phyloP scores from a whole-genome alignment of 257 asterid genomes.

The Penstemon barbatus region DNA sequence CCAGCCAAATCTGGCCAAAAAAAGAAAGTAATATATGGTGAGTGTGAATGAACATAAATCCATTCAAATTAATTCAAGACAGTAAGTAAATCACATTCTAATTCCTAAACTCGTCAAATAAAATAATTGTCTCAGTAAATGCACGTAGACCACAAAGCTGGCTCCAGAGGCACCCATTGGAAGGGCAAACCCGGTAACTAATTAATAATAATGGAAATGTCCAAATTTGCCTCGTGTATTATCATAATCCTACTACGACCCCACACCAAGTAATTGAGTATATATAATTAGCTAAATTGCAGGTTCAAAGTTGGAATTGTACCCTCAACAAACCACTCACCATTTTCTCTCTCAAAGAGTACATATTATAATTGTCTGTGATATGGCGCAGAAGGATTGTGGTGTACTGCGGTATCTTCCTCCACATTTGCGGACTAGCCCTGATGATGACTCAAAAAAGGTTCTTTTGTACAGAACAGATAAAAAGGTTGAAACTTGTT shows the following conservation, averaged over 20 bases:
- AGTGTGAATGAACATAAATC: not conserved
- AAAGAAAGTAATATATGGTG: constrained; percentile 16
- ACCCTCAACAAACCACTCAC: constrained; percentile 1
- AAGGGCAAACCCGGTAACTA: constrained; percentile 25
- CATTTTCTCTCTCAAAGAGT: constrained; percentile 23
- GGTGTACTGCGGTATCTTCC: constrained; percentile 29
- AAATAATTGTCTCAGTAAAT: constrained; percentile 5
- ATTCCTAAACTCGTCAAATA: not conserved
- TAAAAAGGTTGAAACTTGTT: not conserved
- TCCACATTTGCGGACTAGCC: constrained; percentile 7
- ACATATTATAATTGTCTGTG: not conserved
- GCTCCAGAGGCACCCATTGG: not conserved
- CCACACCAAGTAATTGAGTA: constrained; percentile 13
- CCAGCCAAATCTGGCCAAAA: not conserved
- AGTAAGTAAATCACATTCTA: not conserved
- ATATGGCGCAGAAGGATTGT: constrained; percentile 42
- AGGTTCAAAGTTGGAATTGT: constrained; percentile 63
- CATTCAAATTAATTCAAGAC: not conserved
- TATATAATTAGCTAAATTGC: constrained; percentile 54
- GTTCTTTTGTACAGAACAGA: constrained; percentile 27
- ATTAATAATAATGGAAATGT: constrained; percentile 26
- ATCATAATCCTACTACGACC: constrained; percentile 26
- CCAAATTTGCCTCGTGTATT: constrained; percentile 27
- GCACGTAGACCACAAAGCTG: constrained; percentile 5
- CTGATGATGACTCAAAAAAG: constrained; percentile 20